phyloP scores from a whole-genome alignment of 495 filamentous ascomycete genomes.

The Ramalina intermedia region DNA sequence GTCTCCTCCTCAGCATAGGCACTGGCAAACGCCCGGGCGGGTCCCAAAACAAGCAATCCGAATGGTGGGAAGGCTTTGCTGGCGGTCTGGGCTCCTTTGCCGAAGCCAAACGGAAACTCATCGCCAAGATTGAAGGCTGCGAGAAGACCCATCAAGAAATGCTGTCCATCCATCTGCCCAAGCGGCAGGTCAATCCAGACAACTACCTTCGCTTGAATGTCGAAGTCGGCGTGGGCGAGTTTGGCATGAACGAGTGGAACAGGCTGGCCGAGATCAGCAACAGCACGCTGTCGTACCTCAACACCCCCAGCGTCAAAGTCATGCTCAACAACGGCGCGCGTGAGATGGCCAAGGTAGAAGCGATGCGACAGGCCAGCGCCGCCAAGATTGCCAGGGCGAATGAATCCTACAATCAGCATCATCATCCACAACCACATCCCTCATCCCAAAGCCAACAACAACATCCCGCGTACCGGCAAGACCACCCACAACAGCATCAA shows the following conservation, averaged over 20 bases:
- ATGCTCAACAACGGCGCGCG: conserved; percentile 62
- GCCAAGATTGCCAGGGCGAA: conserved; percentile 10
- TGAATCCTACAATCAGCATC: conserved; percentile 6
- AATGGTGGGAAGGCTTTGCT: conserved; percentile 91
- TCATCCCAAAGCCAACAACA: conserved; percentile 48
- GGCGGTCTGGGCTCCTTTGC: conserved; percentile 67
- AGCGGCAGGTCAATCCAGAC: conserved; percentile 67
- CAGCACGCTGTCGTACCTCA: conserved; percentile 73
- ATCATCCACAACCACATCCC: conserved; percentile 22
- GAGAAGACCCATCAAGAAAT: conserved; percentile 81
- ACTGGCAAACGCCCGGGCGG: conserved; percentile 76
- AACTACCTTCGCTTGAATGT: conserved; percentile 98
- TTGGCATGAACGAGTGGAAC: conserved; percentile 97
- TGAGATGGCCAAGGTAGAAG: conserved; percentile 75
- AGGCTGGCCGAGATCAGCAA: conserved; percentile 86
- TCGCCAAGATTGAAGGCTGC: conserved; percentile 87
- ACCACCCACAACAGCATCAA: conserved; percentile 1
- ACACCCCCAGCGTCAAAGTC: conserved; percentile 51
- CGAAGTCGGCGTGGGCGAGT: conserved; percentile 92
- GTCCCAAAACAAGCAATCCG: conserved; percentile 47
- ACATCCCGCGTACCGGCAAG: conserved; percentile 23
- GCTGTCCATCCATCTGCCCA: conserved; percentile 57
- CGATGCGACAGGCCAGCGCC: conserved; percentile 32
- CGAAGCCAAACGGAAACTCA: conserved; percentile 70
- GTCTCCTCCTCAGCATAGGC: conserved; percentile 80